phyloP scores from a whole-genome alignment of 768 basidiomycete species.

The Trametes cinnabarina region DNA sequence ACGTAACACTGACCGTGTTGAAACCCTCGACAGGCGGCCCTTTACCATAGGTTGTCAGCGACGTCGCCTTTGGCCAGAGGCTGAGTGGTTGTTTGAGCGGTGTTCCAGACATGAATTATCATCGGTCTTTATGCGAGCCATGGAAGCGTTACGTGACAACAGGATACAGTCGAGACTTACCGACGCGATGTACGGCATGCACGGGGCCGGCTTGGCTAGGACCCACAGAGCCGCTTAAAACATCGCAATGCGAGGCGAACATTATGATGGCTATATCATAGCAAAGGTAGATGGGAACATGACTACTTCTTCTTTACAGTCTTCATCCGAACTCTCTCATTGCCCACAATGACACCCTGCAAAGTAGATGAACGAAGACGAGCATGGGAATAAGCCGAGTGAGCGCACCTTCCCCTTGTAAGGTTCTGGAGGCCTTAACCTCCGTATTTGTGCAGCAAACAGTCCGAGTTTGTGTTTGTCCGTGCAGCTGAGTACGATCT shows the following conservation, averaged over 20 bases:
- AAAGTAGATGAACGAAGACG: not conserved
- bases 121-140: not conserved
- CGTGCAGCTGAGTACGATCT: slow-evolving; percentile 77
- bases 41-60: not conserved
- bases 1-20: too few species aligned
- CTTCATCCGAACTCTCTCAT: slow-evolving; percentile 88
- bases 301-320: slow-evolving; percentile 92
- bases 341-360: slow-evolving; percentile 92
- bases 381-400: slow-evolving; percentile 1
- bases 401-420: slow-evolving; percentile 92
- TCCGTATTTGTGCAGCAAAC: slow-evolving; percentile 84
- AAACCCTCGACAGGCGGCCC: too few species aligned
- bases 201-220: too few species aligned
- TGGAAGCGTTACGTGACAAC: not conserved
- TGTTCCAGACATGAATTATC: not conserved
- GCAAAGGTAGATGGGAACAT: not conserved
- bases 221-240: not conserved
- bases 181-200: too few species aligned
- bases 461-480: slow-evolving; percentile 87
- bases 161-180: too few species aligned
- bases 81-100: too few species aligned
- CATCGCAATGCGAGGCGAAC: not conserved
- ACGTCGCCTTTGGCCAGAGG: too few species aligned
- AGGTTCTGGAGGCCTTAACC: slow-evolving; percentile 87
- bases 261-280: slow-evolving; percentile 12